Conservation (phyloP, 495 filamentous ascomycete genomes). For the Hyphodiscus hymeniophilus region DNA sequence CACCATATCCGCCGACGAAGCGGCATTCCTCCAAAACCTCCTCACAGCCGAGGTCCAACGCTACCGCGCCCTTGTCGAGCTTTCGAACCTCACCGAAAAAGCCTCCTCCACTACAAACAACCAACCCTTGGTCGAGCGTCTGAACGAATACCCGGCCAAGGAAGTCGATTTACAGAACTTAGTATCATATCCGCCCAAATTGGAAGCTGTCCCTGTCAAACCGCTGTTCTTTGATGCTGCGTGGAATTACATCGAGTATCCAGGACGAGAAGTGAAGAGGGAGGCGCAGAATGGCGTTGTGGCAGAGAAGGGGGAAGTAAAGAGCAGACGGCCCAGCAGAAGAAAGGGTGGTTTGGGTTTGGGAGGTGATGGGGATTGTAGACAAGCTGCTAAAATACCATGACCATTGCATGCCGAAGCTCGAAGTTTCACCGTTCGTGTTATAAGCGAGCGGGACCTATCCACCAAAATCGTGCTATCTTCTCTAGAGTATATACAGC, state of each 20-base stretch:
- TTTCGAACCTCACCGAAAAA: conserved; percentile 50
- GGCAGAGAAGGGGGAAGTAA: conserved; percentile 21
- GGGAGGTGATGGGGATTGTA: conserved; percentile 51
- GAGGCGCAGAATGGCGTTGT: conserved; percentile 10
- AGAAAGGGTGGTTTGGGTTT: conserved; percentile 86
- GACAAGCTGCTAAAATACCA: background rate
- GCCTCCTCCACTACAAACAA: conserved; percentile 17
- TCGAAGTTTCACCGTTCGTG: too few relatives aligned
- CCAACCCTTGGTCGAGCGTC: conserved; percentile 55
- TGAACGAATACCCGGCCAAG: conserved; percentile 63
- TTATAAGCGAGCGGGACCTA: too few relatives aligned
- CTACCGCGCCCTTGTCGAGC: conserved; percentile 73
- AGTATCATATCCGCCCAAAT: conserved; percentile 75
- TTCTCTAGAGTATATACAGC: too few relatives aligned
- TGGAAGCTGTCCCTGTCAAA: conserved; percentile 84
- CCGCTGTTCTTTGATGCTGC: conserved; percentile 94
- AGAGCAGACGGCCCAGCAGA: conserved; percentile 48
- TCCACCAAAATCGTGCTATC: too few relatives aligned
- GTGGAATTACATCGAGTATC: conserved; percentile 97
- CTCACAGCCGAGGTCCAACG: conserved; percentile 63
- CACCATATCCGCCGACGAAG: conserved; percentile 48
- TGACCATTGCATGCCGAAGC: too few relatives aligned
- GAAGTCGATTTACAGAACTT: conserved; percentile 65
- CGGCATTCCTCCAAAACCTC: conserved; percentile 45
- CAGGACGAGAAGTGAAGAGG: conserved; percentile 41